Evolutionary conservation across 352 stramenopile genomes (phyloP), one percentile per base, ranked within the genome.

Genomic region (Phytophthora uliginosa): DNA sequence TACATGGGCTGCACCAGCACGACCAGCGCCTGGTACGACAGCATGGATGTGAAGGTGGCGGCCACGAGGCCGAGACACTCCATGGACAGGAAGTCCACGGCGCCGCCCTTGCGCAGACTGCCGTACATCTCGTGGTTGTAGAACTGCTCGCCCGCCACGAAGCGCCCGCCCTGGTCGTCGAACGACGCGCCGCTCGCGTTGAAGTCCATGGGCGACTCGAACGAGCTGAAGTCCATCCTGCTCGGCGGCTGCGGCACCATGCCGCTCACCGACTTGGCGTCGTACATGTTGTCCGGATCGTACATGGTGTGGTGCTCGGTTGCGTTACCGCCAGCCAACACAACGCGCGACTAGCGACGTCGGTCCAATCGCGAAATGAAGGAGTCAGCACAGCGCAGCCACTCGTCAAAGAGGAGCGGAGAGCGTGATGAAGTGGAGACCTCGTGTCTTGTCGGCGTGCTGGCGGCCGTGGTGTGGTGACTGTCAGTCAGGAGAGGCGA

Each of bases 61-160:
- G 26, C 26, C 26, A 31, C 26, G 26, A 31, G 26, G 26, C 26
- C 26, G 3, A 31, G 26, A 31, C 26, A 31, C 26, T 31, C 26
- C 2, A 31, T 3, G 26, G 26, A 31, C 48, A 83, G 81, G 48
- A 80, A 91, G 51, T 79, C 52, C 13, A 93, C 70, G 4, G 80
- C 73, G 12, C 84, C 84, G 33, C 88, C 88, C 59, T 89, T 84
- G 72, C 86, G 86, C 38, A 93, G 78, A 73, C 78, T 88, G 66
- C 81, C 85, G 63, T 88, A 90, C 74, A 88, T 86, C 38, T 90
- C 80, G 60, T 89, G 83, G 68, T 93, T 90, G 74, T 90, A 93
- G 61, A 91, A 90, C 67, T 92, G 81, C 51, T 90, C 83, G 9
- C 87, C 85, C 0, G 85, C 82, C 48, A 93, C 85, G 65, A 86